These are phyloP conservation scores for Stagonosporopsis cucurbitacearum DNA, from an alignment of 2,329 filamentous ascomycete species.

Conservation along the genomic window DNA sequence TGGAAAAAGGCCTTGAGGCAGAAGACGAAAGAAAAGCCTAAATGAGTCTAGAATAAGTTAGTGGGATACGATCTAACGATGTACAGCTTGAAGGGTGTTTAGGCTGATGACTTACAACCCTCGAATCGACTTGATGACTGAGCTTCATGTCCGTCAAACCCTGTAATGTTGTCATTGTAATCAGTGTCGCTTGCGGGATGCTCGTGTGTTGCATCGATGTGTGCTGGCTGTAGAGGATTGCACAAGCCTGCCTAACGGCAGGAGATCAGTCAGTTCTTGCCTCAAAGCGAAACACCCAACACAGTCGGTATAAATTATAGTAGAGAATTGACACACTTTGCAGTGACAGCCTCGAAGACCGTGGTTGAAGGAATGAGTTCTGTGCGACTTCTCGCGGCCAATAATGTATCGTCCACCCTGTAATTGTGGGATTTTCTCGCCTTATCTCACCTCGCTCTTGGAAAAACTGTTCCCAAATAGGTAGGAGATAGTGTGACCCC, in stretches of 20 bases:
- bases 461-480: background rate
- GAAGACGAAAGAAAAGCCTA: background rate
- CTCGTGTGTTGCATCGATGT: background rate
- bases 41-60: background rate
- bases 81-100: background rate
- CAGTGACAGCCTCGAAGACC: background rate
- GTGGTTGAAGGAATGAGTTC: background rate
- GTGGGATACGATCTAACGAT: background rate
- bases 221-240: background rate
- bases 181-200: background rate
- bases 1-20: background rate
- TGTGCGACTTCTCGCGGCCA: background rate
- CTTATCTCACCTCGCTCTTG: background rate
- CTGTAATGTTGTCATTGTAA: background rate
- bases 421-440: background rate
- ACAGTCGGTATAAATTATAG: background rate
- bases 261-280: background rate
- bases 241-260: background rate
- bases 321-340: background rate
- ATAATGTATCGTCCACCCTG: background rate
- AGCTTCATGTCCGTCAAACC: background rate
- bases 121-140: background rate
- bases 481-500: background rate
- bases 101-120: background rate
- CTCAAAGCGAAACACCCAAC: background rate